Conservation (phyloP, 164 flowering plant genomes). For the Nymphaea thermarum region DNA sequence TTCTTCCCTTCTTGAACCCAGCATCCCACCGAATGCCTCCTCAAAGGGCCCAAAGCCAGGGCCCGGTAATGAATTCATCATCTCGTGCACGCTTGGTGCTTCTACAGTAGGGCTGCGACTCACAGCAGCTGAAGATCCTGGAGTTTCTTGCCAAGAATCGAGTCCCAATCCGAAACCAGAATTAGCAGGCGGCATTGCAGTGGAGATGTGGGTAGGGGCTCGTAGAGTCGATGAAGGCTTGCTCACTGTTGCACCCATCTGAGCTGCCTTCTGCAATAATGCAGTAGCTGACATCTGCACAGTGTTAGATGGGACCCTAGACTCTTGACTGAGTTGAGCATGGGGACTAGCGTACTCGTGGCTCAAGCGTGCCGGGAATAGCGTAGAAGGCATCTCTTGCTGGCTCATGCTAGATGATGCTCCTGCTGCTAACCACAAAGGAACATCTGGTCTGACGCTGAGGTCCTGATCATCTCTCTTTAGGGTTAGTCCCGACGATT, state of each 20-base stretch:
- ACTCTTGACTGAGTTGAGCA: not conserved
- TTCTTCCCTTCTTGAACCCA: slow-evolving; percentile 7
- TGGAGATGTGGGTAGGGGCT: slow-evolving; percentile 27
- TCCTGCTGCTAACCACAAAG: slow-evolving; percentile 33
- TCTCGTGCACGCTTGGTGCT: slow-evolving; percentile 27
- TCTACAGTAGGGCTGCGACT: slow-evolving; percentile 7
- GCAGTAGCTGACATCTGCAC: slow-evolving; percentile 87
- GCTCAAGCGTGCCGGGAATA: slow-evolving; percentile 20
- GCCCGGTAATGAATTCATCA: slow-evolving; percentile 37
- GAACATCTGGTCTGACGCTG: slow-evolving; percentile 23
- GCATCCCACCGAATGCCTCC: not conserved
- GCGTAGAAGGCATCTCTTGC: slow-evolving; percentile 19
- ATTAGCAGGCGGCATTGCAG: slow-evolving; percentile 14
- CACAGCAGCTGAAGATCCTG: not conserved
- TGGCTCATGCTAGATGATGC: not conserved
- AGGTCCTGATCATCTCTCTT: slow-evolving; percentile 18
- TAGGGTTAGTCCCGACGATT: slow-evolving; percentile 33
- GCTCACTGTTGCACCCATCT: slow-evolving; percentile 65
- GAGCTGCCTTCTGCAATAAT: slow-evolving; percentile 78
- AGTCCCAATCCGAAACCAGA: slow-evolving; percentile 1
- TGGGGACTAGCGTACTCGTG: slow-evolving; percentile 16
- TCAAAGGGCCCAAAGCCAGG: slow-evolving; percentile 10
- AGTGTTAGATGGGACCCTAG: slow-evolving; percentile 12
- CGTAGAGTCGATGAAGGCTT: slow-evolving; percentile 28
- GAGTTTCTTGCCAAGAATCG: not conserved